Evolutionary conservation across 2,329 filamentous ascomycete genomes (phyloP).

Genomic region (Colletotrichum liriopes): DNA sequence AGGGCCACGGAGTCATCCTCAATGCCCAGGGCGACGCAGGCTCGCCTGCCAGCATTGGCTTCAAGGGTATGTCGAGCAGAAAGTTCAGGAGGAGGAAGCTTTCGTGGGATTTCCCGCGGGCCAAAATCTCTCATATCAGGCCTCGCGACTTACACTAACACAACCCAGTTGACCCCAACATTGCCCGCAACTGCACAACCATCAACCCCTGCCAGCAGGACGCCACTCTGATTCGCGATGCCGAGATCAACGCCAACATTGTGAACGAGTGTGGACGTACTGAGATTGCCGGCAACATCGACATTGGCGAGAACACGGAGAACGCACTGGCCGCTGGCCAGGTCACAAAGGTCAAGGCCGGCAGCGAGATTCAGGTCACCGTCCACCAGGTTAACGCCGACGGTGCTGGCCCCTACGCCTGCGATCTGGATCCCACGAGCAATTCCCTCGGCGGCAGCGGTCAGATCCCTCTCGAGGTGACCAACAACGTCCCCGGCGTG

Average conservation of each 20-base stretch:
- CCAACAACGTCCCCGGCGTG: constrained; percentile 71
- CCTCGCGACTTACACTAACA: constrained; percentile 22
- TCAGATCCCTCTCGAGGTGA: constrained; percentile 64
- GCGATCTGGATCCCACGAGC: constrained; percentile 66
- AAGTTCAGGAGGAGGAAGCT: background rate
- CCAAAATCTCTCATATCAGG: constrained; percentile 26
- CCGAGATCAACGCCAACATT: constrained; percentile 65
- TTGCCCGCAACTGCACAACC: constrained; percentile 74
- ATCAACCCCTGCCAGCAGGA: constrained; percentile 79
- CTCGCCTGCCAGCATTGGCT: constrained; percentile 65
- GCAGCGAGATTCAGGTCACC: constrained; percentile 61
- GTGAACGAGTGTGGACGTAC: constrained; percentile 76
- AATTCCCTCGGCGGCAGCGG: constrained; percentile 61
- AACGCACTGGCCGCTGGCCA: constrained; percentile 61
- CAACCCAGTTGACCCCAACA: constrained; percentile 63
- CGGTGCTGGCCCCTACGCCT: constrained; percentile 69
- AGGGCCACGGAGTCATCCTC: constrained; percentile 64
- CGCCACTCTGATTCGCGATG: constrained; percentile 74
- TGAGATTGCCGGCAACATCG: constrained; percentile 73
- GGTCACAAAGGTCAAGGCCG: constrained; percentile 66
- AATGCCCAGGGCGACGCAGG: constrained; percentile 62
- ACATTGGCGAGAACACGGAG: constrained; percentile 71
- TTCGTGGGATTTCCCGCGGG: background rate
- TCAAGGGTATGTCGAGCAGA: constrained; percentile 57
- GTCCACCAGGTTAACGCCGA: constrained; percentile 70